phyloP scores from a whole-genome alignment of 1,284 basidiomycete species.

The Serendipita sp. region DNA sequence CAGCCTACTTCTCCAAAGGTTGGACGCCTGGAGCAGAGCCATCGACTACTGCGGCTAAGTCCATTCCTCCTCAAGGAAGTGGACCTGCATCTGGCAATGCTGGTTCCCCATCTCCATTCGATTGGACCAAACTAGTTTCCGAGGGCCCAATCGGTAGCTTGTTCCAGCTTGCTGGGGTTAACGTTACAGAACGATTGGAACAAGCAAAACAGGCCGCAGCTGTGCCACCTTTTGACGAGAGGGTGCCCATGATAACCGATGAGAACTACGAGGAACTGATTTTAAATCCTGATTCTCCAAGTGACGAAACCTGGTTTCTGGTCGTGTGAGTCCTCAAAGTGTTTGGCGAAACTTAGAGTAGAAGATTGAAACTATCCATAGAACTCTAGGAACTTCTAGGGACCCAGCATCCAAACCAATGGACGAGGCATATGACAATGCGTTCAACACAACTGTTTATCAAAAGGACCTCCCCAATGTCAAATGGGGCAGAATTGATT shows the following conservation, averaged over 20 bases:
- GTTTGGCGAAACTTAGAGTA: background rate
- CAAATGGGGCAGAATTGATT: slow-evolving; percentile 66
- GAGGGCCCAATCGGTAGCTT: slow-evolving; percentile 37
- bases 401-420: slow-evolving; percentile 52
- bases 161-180: slow-evolving; percentile 45
- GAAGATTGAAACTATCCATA: slow-evolving; percentile 19
- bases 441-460: slow-evolving; percentile 46
- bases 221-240: slow-evolving; percentile 45
- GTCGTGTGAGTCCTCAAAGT: slow-evolving; percentile 41
- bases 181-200: slow-evolving; percentile 44
- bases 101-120: slow-evolving; percentile 22
- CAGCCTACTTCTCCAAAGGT: slow-evolving; percentile 63
- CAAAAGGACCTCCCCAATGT: slow-evolving; percentile 54
- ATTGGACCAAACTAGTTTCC: slow-evolving; percentile 34
- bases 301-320: slow-evolving; percentile 53
- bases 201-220: slow-evolving; percentile 23
- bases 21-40: slow-evolving; percentile 51
- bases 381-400: slow-evolving; percentile 42
- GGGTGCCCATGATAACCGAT: slow-evolving; percentile 61
- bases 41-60: slow-evolving; percentile 17
- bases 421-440: slow-evolving; percentile 53
- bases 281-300: slow-evolving; percentile 37
- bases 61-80: slow-evolving; percentile 14
- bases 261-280: slow-evolving; percentile 55
- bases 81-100: slow-evolving; percentile 13